Evolutionary conservation across 129 eudicot genomes (phyloP), one percentile per base, ranked within the genome.

Genomic region (Heracleum sosnowskyi): DNA sequence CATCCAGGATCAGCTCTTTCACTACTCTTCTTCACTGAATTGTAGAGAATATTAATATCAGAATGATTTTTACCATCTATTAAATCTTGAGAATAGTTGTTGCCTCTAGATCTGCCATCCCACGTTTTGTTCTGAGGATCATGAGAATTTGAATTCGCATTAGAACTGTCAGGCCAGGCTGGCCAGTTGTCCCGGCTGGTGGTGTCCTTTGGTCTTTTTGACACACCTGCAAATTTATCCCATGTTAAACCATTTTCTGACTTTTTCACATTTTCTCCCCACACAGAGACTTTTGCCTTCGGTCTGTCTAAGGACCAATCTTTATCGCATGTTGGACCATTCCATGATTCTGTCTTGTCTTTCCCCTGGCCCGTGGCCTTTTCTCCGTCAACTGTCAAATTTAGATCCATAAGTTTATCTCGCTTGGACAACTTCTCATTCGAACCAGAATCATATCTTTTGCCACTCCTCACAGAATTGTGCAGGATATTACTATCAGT

Each of bases 161-260:
- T 41, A 41, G 45, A 41, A 41, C 45, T 10, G 45, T 51, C 60
- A 51, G 7, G 22, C 60, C 60, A 51, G 24, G 45, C 45, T 41
- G 45, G 45, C 60, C 60, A 51, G n/a, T 51, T 10, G 1, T 41
- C 45, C 12, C 13, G 24, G 60, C 60, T 51, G 4, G 66, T 39
- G 78, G 34, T 49, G 29, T 44, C 47, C 13, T 41, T 41, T 44
- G 47, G 47, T 44, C 16, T 44, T 44, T 11, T 4, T 44, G 47
- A 44, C 44, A 40, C 11, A 7, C 44, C 8, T 40, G 44, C 44
- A 40, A 40, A 1, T 40, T 8, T 40, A 72, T 79, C 79, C 91
- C 90, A 86, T 3, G 69, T 57, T 24, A 91, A 83, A 31, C 86
- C 89, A 78, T 87, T 79, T 92, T 89, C 82, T 71, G 63, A 47